Base-by-base conservation (phyloP, 345 rosid species). In the Rhodamnia rubescens region DNA sequence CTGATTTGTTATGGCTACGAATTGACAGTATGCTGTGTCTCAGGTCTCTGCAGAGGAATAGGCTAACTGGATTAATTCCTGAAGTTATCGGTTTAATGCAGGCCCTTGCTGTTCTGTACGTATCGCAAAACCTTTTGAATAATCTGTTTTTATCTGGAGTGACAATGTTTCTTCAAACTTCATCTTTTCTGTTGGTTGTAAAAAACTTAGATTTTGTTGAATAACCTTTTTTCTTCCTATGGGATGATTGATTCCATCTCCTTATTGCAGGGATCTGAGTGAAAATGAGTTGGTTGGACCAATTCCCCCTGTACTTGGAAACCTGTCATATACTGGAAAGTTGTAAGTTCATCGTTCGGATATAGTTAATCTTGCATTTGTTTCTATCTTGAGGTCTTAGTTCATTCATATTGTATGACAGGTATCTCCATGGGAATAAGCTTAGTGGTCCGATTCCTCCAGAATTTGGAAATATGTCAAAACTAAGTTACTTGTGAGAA, bases 381-480 rank as follows among this genome's bases (percentile, higher is more conserved):
- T 14, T 85, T 22, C 22, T 26, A 16, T 42, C 0, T 21, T 58
- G 21, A 6, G 55, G 22, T 8, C 58, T 22, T 49, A 13, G 2
- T 52, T 55, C 7, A 13, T 81, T 55, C 40, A 40, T 80, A 78
- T 90, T 51, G 78, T 64, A 85, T 16, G 7, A 2, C 86, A 97
- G 99, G 87, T 96, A 98, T 84, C 98, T 98, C 50, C 98, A 98
- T 88, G 98, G 99, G 26, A 98, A 98, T 88, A 95, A 91, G 87
- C 95, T 98, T 16, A 94, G 93, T 52, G 99, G 99, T 55, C 89
- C 92, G 54, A 92, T 98, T 83, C 99, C 99, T n/a, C 90, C 99
- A 8, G 99, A 98, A 90, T 96, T 98, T 64, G 99, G 99, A 64
- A 95, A 98, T 82, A 98, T 98, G 98, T 94, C 99, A 44, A 95